Evolutionary conservation across 2,329 filamentous ascomycete genomes (phyloP).

Genomic region (Parastagonospora nodorum): DNA sequence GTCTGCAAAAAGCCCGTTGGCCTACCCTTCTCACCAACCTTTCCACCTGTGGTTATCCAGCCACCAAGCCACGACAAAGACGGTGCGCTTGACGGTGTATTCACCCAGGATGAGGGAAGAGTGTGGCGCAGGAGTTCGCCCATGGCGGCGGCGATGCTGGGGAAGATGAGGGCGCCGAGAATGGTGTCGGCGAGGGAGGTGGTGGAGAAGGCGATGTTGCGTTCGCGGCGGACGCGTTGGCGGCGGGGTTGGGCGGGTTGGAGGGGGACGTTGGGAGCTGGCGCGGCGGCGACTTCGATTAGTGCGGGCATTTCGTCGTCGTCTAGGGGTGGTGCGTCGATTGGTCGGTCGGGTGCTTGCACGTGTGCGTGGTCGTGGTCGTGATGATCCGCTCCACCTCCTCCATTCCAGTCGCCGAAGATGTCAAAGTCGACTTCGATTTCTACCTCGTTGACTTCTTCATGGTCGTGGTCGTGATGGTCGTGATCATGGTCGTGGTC

Average conservation of each 20-base stretch:
- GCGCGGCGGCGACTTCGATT: constrained; percentile 31
- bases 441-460: constrained; percentile 56
- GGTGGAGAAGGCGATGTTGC: constrained; percentile 59
- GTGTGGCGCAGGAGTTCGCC: constrained; percentile 74
- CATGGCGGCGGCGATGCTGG: constrained; percentile 76
- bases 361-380: too few species aligned
- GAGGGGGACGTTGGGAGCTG: constrained; percentile 35
- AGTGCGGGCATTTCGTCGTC: constrained; percentile 21
- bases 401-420: constrained; percentile 54
- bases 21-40: constrained; percentile 27
- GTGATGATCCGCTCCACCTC: constrained; percentile 29
- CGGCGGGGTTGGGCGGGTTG: constrained; percentile 26
- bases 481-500: constrained; percentile 23
- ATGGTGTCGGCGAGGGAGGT: constrained; percentile 63
- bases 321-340: constrained; percentile 42
- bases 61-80: constrained; percentile 29
- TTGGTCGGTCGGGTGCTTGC: constrained; percentile 14
- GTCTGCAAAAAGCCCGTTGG: constrained; percentile 75
- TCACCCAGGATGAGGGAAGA: constrained; percentile 69
- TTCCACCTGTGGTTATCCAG: constrained; percentile 19
- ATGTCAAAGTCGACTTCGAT: constrained; percentile 44
- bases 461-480: constrained; percentile 40
- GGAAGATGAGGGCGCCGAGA: constrained; percentile 76
- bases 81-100: constrained; percentile 49
- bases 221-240: constrained; percentile 46